These are phyloP conservation scores for Hymenotorrendiella dingleyae DNA, from an alignment of 2,329 filamentous ascomycete genomes.

Conservation along the genomic window DNA sequence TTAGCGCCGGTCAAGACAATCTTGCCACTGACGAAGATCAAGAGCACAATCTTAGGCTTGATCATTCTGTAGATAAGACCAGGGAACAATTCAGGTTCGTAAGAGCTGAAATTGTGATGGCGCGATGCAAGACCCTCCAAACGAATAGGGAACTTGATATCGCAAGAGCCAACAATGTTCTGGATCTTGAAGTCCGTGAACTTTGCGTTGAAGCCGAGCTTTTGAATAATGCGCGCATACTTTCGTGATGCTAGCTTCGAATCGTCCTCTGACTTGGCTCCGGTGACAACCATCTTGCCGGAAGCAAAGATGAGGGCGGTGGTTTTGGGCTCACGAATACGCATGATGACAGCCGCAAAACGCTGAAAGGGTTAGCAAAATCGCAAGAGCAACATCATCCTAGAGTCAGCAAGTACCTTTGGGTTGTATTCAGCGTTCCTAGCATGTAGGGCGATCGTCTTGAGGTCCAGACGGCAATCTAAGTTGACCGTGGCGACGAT, in stretches of 20 bases:
- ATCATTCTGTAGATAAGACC: slow-evolving; percentile 99
- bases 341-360: slow-evolving; percentile 99
- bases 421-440: slow-evolving; percentile 98
- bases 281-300: slow-evolving; percentile 99
- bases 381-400: slow-evolving; percentile 38
- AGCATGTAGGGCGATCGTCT: slow-evolving; percentile 97
- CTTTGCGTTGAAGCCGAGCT: slow-evolving; percentile 98
- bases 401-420: slow-evolving; percentile 62
- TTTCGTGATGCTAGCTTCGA: slow-evolving; percentile 95
- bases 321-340: slow-evolving; percentile 97
- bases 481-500: slow-evolving; percentile 99
- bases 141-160: slow-evolving; percentile 99
- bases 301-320: slow-evolving; percentile 97
- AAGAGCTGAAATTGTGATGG: slow-evolving; percentile 99
- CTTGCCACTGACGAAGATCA: slow-evolving; percentile 98
- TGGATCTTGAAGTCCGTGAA: slow-evolving; percentile 99
- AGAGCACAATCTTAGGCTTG: slow-evolving; percentile 96
- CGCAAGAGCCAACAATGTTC: slow-evolving; percentile 97
- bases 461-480: slow-evolving; percentile 93
- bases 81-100: slow-evolving; percentile 97
- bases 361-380: slow-evolving; percentile 54
- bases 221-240: slow-evolving; percentile 98
- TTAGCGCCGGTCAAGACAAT: slow-evolving; percentile 97
- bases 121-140: slow-evolving; percentile 91
- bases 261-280: slow-evolving; percentile 96